These are phyloP conservation scores for Yamadazyma kanchanaburiensis DNA, from an alignment of 1,139 yeast genomes.

Conservation along the genomic window DNA sequence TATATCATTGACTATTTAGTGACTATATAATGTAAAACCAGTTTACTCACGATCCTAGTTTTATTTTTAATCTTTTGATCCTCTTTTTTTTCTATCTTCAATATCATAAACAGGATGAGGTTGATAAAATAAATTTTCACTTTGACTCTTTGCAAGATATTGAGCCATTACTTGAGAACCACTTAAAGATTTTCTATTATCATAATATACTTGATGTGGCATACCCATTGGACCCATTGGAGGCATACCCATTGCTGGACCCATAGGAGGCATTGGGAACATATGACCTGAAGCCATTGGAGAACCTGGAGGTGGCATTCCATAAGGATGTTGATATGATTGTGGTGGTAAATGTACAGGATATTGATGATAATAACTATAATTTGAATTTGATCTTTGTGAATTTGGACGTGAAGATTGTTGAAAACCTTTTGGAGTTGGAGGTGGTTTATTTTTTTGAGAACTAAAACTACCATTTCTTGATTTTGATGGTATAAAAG, in stretches of 20 bases:
- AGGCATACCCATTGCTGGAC: too few species aligned
- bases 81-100: constrained; percentile 12
- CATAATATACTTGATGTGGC: constrained; percentile 7
- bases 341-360: constrained; percentile 3
- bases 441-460: constrained; percentile 22
- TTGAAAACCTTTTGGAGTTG: constrained; percentile 8
- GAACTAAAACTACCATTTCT: constrained; percentile 23
- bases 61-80: constrained; percentile 1
- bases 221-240: too few species aligned
- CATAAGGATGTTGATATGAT: too few species aligned
- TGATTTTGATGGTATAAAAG: constrained; percentile 15
- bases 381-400: constrained; percentile 8
- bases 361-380: constrained; percentile 8
- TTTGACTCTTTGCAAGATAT: constrained; percentile 68
- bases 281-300: constrained; percentile 7
- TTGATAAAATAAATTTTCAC: constrained; percentile 56
- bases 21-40: constrained; percentile 11
- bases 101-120: constrained; percentile 40
- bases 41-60: constrained; percentile 6
- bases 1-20: too few species aligned
- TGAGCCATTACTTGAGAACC: constrained; percentile 80
- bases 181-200: constrained; percentile 32
- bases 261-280: constrained; percentile 10
- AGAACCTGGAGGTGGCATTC: constrained; percentile 6
- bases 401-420: constrained; percentile 5